Percentiles rank a stretch among this genome's conserved stretches.
phyloP scores from a whole-genome alignment of 352 stramenopile genomes.

The Globisporangium spiculum region DNA sequence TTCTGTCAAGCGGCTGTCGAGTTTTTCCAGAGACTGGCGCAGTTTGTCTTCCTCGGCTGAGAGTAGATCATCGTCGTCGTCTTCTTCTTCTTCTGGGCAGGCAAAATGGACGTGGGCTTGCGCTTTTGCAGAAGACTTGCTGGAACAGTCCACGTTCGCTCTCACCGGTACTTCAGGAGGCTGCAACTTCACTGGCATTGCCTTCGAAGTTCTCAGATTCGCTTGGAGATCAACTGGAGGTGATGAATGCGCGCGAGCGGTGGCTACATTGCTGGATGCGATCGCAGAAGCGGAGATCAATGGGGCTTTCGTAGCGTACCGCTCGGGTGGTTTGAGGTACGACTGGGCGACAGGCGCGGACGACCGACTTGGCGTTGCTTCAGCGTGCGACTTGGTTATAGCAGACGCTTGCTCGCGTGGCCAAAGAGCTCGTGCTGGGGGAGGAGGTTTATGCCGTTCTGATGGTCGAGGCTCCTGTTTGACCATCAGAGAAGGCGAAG shows the following conservation, averaged over 20 bases:
- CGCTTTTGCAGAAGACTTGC: not conserved
- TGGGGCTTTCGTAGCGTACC: not conserved
- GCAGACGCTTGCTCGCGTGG: not conserved
- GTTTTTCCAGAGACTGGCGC: slow-evolving; percentile 55
- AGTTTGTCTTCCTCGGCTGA: slow-evolving; percentile 41
- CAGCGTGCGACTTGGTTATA: not conserved
- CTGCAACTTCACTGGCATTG: not conserved
- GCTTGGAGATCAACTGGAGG: not conserved
- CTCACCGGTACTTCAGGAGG: not conserved
- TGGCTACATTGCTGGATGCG: not conserved
- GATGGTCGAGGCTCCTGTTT: not conserved
- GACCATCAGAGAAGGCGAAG: not conserved
- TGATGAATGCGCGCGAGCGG: not conserved
- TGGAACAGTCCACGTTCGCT: not conserved
- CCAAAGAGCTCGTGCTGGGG: not conserved
- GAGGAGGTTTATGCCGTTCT: not conserved
- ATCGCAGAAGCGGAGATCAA: not conserved
- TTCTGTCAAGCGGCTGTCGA: slow-evolving; percentile 35
- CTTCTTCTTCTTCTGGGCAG: not conserved
- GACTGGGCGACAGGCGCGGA: not conserved
- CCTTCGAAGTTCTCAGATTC: not conserved
- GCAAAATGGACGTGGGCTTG: not conserved
- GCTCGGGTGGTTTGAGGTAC: slow-evolving; percentile 4
- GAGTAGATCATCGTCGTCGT: slow-evolving; percentile 31
- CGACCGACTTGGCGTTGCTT: not conserved